These are phyloP conservation scores for Taphrina pruni DNA, from an alignment of 1,139 yeast genomes.

Conservation along the genomic window DNA sequence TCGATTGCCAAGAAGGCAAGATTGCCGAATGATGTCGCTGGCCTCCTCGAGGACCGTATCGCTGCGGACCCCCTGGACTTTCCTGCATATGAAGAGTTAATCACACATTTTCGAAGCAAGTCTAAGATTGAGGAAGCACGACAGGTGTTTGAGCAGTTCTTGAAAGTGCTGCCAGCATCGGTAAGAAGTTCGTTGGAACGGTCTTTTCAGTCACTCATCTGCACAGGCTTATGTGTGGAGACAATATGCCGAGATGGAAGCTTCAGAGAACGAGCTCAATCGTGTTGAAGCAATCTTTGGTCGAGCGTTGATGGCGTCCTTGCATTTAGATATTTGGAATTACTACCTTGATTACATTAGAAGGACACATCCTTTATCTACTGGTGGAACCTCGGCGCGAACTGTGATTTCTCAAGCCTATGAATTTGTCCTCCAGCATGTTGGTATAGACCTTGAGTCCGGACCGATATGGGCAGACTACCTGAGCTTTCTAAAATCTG, in stretches of 20 bases:
- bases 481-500: slow-evolving; percentile 73
- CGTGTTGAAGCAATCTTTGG: slow-evolving; percentile 70
- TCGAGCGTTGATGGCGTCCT: slow-evolving; percentile 64
- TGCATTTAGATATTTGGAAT: slow-evolving; percentile 71
- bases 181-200: slow-evolving; percentile 10
- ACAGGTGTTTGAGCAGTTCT: slow-evolving; percentile 64
- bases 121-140: slow-evolving; percentile 71
- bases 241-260: slow-evolving; percentile 70
- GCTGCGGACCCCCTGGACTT: slow-evolving; percentile 65
- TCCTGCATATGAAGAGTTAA: slow-evolving; percentile 63
- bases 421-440: slow-evolving; percentile 77
- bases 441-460: slow-evolving; percentile 77
- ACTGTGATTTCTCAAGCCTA: slow-evolving; percentile 78
- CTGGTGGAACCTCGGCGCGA: slow-evolving; percentile 86
- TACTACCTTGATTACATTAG: slow-evolving; percentile 79
- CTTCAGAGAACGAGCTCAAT: slow-evolving; percentile 70
- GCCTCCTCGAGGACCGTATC: slow-evolving; percentile 66
- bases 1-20: slow-evolving; percentile 40
- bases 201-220: slow-evolving; percentile 57
- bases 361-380: slow-evolving; percentile 71
- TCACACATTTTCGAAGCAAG: slow-evolving; percentile 61
- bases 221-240: slow-evolving; percentile 67
- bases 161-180: slow-evolving; percentile 52
- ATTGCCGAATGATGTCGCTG: slow-evolving; percentile 58
- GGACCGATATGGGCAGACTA: slow-evolving; percentile 83